Evolutionary conservation across 2,329 filamentous ascomycete species (phyloP).

Genomic region (Endocalyx cinctus): DNA sequence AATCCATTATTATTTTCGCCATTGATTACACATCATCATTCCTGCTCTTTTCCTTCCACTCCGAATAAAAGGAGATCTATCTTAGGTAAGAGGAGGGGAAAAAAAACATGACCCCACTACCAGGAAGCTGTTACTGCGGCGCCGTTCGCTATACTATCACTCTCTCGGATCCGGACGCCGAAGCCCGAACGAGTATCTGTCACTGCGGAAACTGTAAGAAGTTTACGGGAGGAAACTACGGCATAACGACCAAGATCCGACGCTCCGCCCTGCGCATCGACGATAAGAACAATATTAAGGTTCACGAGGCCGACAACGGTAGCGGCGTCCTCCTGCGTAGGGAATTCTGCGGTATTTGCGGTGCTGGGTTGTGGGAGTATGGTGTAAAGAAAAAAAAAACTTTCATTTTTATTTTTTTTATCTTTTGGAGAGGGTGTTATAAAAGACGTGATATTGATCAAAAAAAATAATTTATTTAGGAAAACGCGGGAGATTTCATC

Average conservation of each 20-base stretch:
- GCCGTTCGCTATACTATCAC: slow-evolving; percentile 41
- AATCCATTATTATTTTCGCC: too few relatives aligned
- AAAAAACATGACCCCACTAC: slow-evolving; percentile 20
- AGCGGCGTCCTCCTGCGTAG: slow-evolving; percentile 40
- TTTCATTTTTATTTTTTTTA: neutral
- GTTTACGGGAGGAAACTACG: slow-evolving; percentile 47
- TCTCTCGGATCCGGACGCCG: slow-evolving; percentile 34
- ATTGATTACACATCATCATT: too few relatives aligned
- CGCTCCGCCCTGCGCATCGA: slow-evolving; percentile 37
- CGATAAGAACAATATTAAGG: slow-evolving; percentile 25
- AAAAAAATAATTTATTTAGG: slow-evolving; percentile 11
- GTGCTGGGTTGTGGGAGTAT: slow-evolving; percentile 47
- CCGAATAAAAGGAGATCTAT: too few relatives aligned
- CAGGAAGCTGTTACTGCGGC: slow-evolving; percentile 40
- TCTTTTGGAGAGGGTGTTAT: neutral
- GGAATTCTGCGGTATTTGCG: slow-evolving; percentile 49
- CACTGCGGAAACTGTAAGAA: slow-evolving; percentile 52
- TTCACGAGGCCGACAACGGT: slow-evolving; percentile 46
- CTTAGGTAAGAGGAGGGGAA: too few relatives aligned
- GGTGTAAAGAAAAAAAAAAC: slow-evolving; percentile 37
- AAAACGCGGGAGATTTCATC: slow-evolving; percentile 21
- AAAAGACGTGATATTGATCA: too few relatives aligned
- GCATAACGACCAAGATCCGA: slow-evolving; percentile 47
- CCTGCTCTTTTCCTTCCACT: too few relatives aligned
- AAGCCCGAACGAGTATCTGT: slow-evolving; percentile 47